Base-by-base conservation (phyloP, 2,329 filamentous ascomycete genomes). In the Fusarium xylarioides region DNA sequence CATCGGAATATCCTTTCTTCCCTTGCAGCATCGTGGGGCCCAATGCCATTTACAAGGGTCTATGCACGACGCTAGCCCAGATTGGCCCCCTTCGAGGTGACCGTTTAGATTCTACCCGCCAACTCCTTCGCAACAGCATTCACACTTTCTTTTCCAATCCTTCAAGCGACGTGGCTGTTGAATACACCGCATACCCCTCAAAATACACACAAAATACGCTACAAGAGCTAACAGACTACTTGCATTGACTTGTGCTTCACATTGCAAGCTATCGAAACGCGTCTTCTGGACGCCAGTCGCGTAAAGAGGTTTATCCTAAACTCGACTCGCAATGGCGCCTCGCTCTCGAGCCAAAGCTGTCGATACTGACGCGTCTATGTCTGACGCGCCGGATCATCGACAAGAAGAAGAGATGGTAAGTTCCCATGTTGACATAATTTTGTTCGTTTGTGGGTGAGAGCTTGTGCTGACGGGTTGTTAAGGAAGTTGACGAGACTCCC, bases 401-500 rank as follows among this genome's bases (percentile, higher is more conserved):
- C 81, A 82, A 37, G 80, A 67, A 52, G 85, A 88, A n/a, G 83
- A 85, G 66, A 88, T 88, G 85, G 88, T 89, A 79, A 67, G 83
- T 61, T 50, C 5, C 7, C 56, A 34, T 30, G 28, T 38, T 32
- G 14, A 42, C 32, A 50, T 32, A 21, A 38, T 43, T 63, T 49
- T 37, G 9, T 34, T 56, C 26, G 12, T 50, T 61, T 43, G 50
- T 38, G 58, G 64, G 47, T 26, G 23, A 54, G 47, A 58, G 40
- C 18, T 54, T 38, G 38, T 60, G 38, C 73, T 78, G 63, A 76
- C 65, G 40, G 32, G 30, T 37, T 28, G 32, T 62, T 14, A 55
- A 88, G 89, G 87, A 91, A 56, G 86, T 91, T 44, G 90, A 91
- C 73, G 89, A 91, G 75, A 91, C 90, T 11, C 89, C 89, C 53